A percentile compares a stretch with the other conserved stretches of the same genome.
Conservation (phyloP, 2,329 filamentous ascomycete species). For the Amauroascus niger region DNA sequence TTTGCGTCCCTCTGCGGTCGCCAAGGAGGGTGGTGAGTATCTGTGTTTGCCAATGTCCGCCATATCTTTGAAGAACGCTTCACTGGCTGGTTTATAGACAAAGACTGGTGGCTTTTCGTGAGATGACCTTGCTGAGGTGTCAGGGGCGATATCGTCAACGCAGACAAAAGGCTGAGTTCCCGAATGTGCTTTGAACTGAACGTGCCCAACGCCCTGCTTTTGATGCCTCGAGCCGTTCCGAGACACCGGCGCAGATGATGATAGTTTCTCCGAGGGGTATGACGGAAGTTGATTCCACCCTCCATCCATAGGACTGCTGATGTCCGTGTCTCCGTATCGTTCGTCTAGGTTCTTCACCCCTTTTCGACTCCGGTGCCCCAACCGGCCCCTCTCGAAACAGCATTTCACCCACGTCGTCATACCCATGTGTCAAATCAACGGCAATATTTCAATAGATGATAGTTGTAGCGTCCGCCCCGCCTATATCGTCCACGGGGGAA, state of each 20-base stretch:
- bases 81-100: slow-evolving; percentile 19
- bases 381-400: slow-evolving; percentile 15
- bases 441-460: no score
- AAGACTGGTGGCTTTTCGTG: slow-evolving; percentile 12
- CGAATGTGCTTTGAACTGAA: not conserved
- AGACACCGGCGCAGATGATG: not conserved
- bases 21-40: not conserved
- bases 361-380: slow-evolving; percentile 14
- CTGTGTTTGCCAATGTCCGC: slow-evolving; percentile 16
- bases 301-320: slow-evolving; percentile 18
- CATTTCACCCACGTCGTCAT: slow-evolving; percentile 9
- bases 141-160: not conserved
- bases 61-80: slow-evolving; percentile 18
- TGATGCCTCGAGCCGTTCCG: not conserved
- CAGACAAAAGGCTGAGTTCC: slow-evolving; percentile 3
- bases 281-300: slow-evolving; percentile 18
- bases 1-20: slow-evolving; percentile 1
- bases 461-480: no score
- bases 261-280: slow-evolving; percentile 5
- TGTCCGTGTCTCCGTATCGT: slow-evolving; percentile 16
- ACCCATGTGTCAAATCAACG: not conserved
- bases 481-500: no score
- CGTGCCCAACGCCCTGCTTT: not conserved
- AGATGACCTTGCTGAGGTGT: not conserved
- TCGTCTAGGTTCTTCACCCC: slow-evolving; percentile 13